Conservation (phyloP, 176 grass and related monocot species). For the Tillandsia leiboldiana region DNA sequence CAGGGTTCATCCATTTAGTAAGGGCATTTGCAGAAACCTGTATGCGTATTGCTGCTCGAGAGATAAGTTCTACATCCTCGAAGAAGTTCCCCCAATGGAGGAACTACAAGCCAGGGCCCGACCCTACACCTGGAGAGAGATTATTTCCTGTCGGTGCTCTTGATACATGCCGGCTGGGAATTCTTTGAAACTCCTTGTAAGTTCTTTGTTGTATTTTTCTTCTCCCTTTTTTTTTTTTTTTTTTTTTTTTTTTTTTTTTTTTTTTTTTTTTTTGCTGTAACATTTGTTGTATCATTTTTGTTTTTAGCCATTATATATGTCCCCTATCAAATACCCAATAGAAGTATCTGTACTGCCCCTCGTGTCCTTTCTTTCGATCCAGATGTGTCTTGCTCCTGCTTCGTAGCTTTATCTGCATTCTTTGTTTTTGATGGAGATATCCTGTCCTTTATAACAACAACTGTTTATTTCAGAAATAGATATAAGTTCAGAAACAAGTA, state of each 20-base stretch:
- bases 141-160: constrained; percentile 74
- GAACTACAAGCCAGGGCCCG: constrained; percentile 65
- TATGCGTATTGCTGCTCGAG: constrained; percentile 55
- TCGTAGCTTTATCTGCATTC: neutral
- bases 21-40: constrained; percentile 66
- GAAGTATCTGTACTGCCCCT: neutral
- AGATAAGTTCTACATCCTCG: constrained; percentile 37
- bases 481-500: too few species aligned
- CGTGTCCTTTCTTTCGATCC: neutral
- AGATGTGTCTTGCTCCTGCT: neutral
- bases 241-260: too few species aligned
- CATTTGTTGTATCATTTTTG: neutral
- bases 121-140: constrained; percentile 63
- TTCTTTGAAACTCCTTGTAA: constrained; percentile 18
- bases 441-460: neutral
- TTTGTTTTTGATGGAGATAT: neutral
- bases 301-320: too few species aligned
- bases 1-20: constrained; percentile 83
- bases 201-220: neutral
- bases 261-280: neutral
- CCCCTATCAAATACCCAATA: neutral
- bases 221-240: neutral
- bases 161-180: constrained; percentile 30
- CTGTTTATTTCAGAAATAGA: too few species aligned
- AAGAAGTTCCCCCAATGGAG: constrained; percentile 56